Conservation (phyloP, 495 filamentous ascomycete genomes). For the Penicillium riverlandense region DNA sequence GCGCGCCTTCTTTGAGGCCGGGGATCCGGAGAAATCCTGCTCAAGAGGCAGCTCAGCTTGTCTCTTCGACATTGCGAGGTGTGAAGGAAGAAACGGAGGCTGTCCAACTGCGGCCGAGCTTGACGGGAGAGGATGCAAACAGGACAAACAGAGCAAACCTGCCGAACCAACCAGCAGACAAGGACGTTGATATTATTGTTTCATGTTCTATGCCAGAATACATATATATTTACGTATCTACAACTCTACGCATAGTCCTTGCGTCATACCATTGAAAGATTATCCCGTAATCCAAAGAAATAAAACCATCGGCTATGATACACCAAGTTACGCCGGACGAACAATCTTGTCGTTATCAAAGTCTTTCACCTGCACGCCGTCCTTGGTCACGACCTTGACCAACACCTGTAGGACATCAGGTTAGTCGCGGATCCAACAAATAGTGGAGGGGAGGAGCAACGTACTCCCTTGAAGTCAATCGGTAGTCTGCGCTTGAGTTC, state of each 20-base stretch:
- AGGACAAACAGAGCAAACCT: constrained; percentile 24
- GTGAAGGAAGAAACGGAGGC: constrained; percentile 5
- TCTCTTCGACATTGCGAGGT: constrained; percentile 62
- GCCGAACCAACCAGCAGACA: background rate
- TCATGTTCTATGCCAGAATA: too few species aligned
- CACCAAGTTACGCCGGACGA: constrained; percentile 53
- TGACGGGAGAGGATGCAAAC: constrained; percentile 29
- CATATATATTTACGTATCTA: too few species aligned
- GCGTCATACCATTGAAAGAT: constrained; percentile 1
- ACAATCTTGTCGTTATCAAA: constrained; percentile 74
- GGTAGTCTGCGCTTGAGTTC: constrained; percentile 93
- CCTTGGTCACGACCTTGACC: constrained; percentile 90
- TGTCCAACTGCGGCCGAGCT: too few species aligned
- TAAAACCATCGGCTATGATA: constrained; percentile 37
- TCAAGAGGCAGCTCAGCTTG: constrained; percentile 72
- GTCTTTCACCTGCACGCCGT: constrained; percentile 74
- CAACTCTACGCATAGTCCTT: background rate
- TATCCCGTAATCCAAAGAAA: constrained; percentile 23
- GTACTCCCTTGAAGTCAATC: constrained; percentile 92
- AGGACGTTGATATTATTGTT: too few species aligned
- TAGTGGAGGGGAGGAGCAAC: constrained; percentile 10
- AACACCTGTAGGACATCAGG: constrained; percentile 42
- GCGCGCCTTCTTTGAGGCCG: constrained; percentile 69
- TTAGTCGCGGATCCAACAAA: background rate
- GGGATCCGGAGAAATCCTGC: constrained; percentile 54